phyloP scores from a whole-genome alignment of 805 yeast species.

The Clavispora asparagi region DNA sequence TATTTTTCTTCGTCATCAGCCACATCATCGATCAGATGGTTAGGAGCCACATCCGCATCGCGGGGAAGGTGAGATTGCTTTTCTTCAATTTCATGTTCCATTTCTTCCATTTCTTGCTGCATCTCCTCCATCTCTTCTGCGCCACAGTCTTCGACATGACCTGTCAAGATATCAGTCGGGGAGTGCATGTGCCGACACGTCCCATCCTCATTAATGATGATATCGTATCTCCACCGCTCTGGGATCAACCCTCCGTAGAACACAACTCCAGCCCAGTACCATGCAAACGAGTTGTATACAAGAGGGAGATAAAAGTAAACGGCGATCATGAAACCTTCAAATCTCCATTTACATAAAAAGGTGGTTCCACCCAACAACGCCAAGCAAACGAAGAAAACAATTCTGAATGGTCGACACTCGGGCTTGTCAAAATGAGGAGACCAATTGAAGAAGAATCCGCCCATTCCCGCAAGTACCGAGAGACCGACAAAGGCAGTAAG shows the following conservation, averaged over 20 bases:
- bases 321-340: constrained; percentile 53
- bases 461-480: constrained; percentile 60
- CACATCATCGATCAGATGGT: neutral
- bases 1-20: constrained; percentile 18
- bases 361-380: constrained; percentile 73
- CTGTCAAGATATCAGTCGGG: constrained; percentile 27
- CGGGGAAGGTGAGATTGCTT: neutral
- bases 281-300: constrained; percentile 56
- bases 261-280: constrained; percentile 78
- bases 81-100: constrained; percentile 2
- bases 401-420: constrained; percentile 73
- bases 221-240: constrained; percentile 79
- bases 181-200: constrained; percentile 16
- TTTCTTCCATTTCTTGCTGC: constrained; percentile 21
- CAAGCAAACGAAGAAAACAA: constrained; percentile 72
- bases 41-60: neutral
- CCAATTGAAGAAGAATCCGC: constrained; percentile 84
- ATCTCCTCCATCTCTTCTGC: constrained; percentile 32
- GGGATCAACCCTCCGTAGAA: constrained; percentile 87
- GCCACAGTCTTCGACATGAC: constrained; percentile 33
- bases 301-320: constrained; percentile 61
- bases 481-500: constrained; percentile 46
- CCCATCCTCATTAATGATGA: constrained; percentile 44
- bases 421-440: constrained; percentile 88
- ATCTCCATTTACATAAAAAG: constrained; percentile 47